Evolutionary conservation across 371 early-diverging fungal species (phyloP), one percentile per base, ranked within the genome.

Genomic region (Rhizomucor pusillus): DNA sequence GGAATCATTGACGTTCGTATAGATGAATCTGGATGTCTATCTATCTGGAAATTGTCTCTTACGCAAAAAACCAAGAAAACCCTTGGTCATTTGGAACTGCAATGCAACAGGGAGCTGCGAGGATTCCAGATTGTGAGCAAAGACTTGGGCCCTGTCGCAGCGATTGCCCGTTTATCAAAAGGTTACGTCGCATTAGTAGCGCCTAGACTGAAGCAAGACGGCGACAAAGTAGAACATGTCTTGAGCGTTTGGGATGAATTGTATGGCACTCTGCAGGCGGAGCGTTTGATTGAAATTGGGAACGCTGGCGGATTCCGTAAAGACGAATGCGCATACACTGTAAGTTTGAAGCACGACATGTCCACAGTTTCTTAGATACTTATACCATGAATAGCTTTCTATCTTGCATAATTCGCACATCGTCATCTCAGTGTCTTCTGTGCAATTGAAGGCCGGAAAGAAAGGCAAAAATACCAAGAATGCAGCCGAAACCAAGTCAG

Each of bases 171-270:
- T n/a, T 59, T 84, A 3, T 65, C 75, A 6, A 78, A 80, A 39
- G 75, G 72, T 52, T 84, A 80, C 56, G 75, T 81, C 5, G 84
- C 82, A 7, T 43, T 84, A 65, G 69, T 80, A 14, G 79, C 80
- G 4, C 63, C 73, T 20, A 69, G 78, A 40, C 57, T 59, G 2
- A 57, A 50, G n/a, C 56, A 63, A 54, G 69, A 41, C 18, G 39
- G 41, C 6, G 50, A 53, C 14, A 41, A 33, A 55, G 50, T 65
- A 11, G 83, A 84, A 35, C 81, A 82, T 50, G 73, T 82, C 1
- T 53, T 89, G 23, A 84, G 85, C 14, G 76, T 89, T 19, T 89
- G 90, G 90, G 90, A 89, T 56, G 72, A 77, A 43, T 70, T 73
- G 41, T 89, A 85, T 46, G 87, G 87, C 47, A 87, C 90, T 0